Base-by-base conservation (phyloP, 306 rosid genomes). In the Cicer cuneatum region DNA sequence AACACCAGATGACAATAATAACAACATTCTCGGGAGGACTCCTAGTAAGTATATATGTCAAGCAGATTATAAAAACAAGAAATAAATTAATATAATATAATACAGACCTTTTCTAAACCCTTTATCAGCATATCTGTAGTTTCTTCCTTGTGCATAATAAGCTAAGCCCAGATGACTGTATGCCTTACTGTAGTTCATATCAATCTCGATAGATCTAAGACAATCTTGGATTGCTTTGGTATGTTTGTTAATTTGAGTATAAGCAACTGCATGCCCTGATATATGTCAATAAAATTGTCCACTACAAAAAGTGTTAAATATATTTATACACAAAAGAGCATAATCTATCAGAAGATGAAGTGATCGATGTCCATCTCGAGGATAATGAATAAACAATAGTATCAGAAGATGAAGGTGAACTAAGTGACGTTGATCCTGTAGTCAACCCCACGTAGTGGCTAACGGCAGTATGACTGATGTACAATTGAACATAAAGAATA, bases 251-350 rank as follows among this genome's bases (percentile, higher is more conserved):
- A 83, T 66, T 62, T 86, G 97, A 71, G 98, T 91, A 85, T 87
- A 91, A 52, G 98, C 98, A 75, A 97, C 98, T 42, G 98, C 98
- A n/a, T n/a, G n/a, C n/a, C 92, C 98, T 93, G 85, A 74, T 37
- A 71, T 37, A 64, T 57, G 10, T 61, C 67, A 77, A 35, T 62
- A 42, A 83, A 72, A 73, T 37, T 58, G 42, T 8, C 54, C 37
- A 66, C 14, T 63, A 35, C 51, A 40, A 13, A 10, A 68, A 13
- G 3, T 49, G 49, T 29, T 5, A 40, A 45, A 35, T 13, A 6
- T 60, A 18, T 37, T 65, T 6, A 56, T 5, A 56, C 15, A 9
- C n/a, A 10, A 39, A 10, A 19, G 39, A 24, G 14, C n/a, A 21
- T 57, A 11, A 5, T 1, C 35, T 10, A 24, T 11, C 46, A 11